Percentiles rank a stretch among this genome's conserved stretches.
Evolutionary conservation across 495 filamentous ascomycete genomes (phyloP).

Genomic region (Entonaema liquescens): DNA sequence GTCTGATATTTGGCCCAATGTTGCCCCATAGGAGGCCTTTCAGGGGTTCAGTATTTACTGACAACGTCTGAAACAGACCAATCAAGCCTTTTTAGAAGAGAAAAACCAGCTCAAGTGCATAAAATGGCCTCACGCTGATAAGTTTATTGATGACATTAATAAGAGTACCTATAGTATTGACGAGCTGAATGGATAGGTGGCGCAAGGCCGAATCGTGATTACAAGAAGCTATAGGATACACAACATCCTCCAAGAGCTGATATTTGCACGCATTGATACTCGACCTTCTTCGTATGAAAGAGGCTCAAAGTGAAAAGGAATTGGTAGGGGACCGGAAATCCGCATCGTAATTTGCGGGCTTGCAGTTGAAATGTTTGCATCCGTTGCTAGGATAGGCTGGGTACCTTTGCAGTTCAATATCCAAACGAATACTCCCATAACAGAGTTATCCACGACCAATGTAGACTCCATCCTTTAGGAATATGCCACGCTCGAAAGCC

Average conservation of each 20-base stretch:
- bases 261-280: constrained; percentile 17
- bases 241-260: constrained; percentile 31
- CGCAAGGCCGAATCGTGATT: constrained; percentile 18
- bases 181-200: constrained; percentile 6
- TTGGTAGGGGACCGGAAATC: constrained; percentile 21
- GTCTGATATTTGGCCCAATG: constrained; percentile 22
- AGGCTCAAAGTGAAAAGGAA: constrained; percentile 30
- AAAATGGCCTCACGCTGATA: constrained; percentile 13
- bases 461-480: not conserved
- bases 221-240: constrained; percentile 20
- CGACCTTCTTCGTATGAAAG: constrained; percentile 6
- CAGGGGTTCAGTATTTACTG: constrained; percentile 30
- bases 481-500: not conserved
- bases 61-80: constrained; percentile 26
- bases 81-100: constrained; percentile 6
- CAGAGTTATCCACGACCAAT: not conserved
- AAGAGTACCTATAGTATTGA: not conserved
- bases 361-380: constrained; percentile 31
- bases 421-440: not conserved
- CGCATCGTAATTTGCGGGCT: constrained; percentile 32
- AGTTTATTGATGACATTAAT: constrained; percentile 1
- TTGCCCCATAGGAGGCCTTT: constrained; percentile 12
- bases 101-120: constrained; percentile 30
- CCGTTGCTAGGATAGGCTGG: constrained; percentile 15
- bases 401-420: not conserved